Base-by-base conservation (phyloP, 495 filamentous ascomycete genomes). In the Lepraria neglecta region DNA sequence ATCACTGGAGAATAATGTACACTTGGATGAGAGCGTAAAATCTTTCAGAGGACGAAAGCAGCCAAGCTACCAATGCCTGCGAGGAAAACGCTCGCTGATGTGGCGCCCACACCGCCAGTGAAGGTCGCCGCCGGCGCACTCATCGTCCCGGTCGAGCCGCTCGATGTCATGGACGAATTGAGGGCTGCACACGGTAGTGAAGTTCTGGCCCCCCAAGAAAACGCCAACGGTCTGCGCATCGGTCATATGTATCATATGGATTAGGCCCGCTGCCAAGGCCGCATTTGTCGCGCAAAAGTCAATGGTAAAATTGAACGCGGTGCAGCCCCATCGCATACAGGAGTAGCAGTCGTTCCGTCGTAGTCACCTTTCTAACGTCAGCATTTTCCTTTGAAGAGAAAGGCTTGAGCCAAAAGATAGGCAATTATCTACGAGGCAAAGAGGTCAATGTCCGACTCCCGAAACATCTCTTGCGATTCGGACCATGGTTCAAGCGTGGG, bases 151-250 rank as follows among this genome's bases (percentile, higher is more conserved):
- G 38, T 53, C 14, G 2, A 28, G n/a, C 50, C 28, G 33, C 35
- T 60, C 46, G 24, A 60, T 19, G 27, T 48, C 6, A 19, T 21
- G 0, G 48, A 31, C 47, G 47, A 53, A 3, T 21, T 52, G 27
- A 62, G 31, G 40, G 58, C 64, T 19, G 35, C 62, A 55, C 64
- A 70, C 1, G 14, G 60, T 65, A 19, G 64, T 67, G 54, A 67
- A 69, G 40, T 63, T 70, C 19, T 63, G 15, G 6, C 65, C 60
- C 12, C 68, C 68, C n/a, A 69, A 46, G 24, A 69, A 67, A 17
- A 46, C 55, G 1, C 61, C 61, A 42, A 65, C 64, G 9, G 55
- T 45, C 58, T 60, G 38, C 35, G n/a, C 47, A 53, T 53, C 38
- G 2, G 33, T 58, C 54, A 52, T 38, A 5, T 63, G 33, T 17